phyloP scores from a whole-genome alignment of 768 basidiomycete genomes.

The Hygrophorus russula region DNA sequence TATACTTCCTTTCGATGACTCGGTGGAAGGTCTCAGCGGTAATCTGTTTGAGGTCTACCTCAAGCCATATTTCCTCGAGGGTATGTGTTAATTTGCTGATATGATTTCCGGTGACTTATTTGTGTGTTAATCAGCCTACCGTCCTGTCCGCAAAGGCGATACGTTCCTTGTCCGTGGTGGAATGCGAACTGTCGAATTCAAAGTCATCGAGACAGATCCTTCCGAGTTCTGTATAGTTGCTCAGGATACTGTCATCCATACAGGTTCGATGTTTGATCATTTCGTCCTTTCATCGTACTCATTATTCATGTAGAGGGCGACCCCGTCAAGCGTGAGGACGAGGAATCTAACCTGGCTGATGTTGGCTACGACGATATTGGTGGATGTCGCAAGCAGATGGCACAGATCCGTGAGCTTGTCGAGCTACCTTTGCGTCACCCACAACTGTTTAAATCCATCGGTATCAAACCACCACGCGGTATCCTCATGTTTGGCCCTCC shows the following conservation, averaged over 20 bases:
- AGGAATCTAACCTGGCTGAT: constrained; percentile 91
- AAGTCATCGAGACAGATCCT: constrained; percentile 97
- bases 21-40: constrained; percentile 92
- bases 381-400: constrained; percentile 99
- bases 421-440: constrained; percentile 97
- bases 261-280: constrained; percentile 35
- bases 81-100: constrained; percentile 21
- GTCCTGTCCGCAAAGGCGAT: constrained; percentile 93
- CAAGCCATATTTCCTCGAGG: constrained; percentile 98
- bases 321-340: constrained; percentile 97
- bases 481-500: constrained; percentile 98
- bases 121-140: constrained; percentile 48
- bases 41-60: constrained; percentile 99
- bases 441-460: constrained; percentile 98
- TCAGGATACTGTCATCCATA: constrained; percentile 96
- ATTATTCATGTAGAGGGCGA: constrained; percentile 68
- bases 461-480: constrained; percentile 99
- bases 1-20: constrained; percentile 96
- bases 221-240: constrained; percentile 98
- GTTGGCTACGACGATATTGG: constrained; percentile 99
- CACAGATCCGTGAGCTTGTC: constrained; percentile 97
- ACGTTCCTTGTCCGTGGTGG: constrained; percentile 99
- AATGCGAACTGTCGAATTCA: constrained; percentile 98
- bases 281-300: constrained; percentile 9
- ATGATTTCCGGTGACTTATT: constrained; percentile 4